Conservation (phyloP, 192 early-diverging fungal species). For the Dispira parvispora region DNA sequence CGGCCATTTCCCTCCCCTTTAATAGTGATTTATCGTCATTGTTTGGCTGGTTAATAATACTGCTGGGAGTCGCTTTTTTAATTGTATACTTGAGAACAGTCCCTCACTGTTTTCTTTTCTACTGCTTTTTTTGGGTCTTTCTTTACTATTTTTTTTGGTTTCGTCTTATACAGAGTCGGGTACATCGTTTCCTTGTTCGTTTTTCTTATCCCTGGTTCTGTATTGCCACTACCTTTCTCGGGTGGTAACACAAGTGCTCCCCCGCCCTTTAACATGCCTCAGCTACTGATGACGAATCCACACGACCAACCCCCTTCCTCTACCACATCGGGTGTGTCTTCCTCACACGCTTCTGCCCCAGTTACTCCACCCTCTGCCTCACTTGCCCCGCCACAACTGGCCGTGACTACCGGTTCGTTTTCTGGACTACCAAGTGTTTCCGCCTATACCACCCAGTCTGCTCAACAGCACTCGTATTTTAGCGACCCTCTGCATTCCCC, state of each 20-base stretch:
- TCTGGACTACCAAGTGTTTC: not conserved
- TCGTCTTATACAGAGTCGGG: too few species aligned
- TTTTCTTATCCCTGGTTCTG: too few species aligned
- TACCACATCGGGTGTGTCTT: too few species aligned
- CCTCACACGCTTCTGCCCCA: too few species aligned
- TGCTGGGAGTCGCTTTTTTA: too few species aligned
- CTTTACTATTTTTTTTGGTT: not conserved
- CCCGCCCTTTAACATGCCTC: not conserved
- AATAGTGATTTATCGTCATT: too few species aligned
- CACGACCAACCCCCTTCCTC: not conserved
- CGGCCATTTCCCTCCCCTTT: too few species aligned
- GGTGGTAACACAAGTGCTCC: not conserved
- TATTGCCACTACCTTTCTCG: too few species aligned
- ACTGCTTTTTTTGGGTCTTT: not conserved
- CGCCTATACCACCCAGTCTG: not conserved
- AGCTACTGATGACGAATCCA: not conserved
- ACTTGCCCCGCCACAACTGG: not conserved
- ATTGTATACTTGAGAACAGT: too few species aligned
- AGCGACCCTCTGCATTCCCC: slow-evolving; percentile 5
- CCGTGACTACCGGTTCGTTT: not conserved
- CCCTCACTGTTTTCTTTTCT: not conserved
- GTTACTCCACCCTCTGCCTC: not conserved
- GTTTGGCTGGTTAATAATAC: too few species aligned
- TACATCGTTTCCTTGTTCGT: too few species aligned
- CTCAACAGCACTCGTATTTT: not conserved